These are phyloP conservation scores for Sapria himalayana DNA, from an alignment of 345 rosid genomes.

Conservation along the genomic window DNA sequence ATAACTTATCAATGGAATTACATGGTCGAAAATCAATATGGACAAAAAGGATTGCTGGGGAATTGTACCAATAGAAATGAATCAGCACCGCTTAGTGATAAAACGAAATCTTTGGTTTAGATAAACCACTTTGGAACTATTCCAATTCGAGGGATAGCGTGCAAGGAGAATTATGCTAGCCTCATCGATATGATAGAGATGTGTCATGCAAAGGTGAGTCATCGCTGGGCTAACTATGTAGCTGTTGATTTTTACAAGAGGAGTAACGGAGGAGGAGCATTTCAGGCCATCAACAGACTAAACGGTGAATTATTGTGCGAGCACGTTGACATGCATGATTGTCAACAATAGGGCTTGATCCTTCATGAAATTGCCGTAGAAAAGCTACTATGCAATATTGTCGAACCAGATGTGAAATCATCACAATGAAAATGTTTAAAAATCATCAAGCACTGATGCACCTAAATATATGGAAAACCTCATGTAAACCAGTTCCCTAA, in stretches of 20 bases:
- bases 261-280: slow-evolving; percentile 41
- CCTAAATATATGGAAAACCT: too few species aligned
- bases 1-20: slow-evolving; percentile 51
- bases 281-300: slow-evolving; percentile 31
- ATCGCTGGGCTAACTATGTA: slow-evolving; percentile 37
- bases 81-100: slow-evolving; percentile 22
- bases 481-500: too few species aligned
- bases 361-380: too few species aligned
- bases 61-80: slow-evolving; percentile 24
- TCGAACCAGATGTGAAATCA: too few species aligned
- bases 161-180: slow-evolving; percentile 21
- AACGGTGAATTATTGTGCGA: slow-evolving; percentile 36
- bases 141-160: slow-evolving; percentile 13
- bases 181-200: slow-evolving; percentile 16
- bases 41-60: slow-evolving; percentile 15
- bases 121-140: slow-evolving; percentile 25
- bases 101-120: slow-evolving; percentile 23
- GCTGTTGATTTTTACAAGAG: slow-evolving; percentile 42
- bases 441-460: too few species aligned
- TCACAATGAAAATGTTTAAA: too few species aligned
- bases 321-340: slow-evolving; percentile 23
- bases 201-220: slow-evolving; percentile 23
- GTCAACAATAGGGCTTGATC: too few species aligned
- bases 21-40: slow-evolving; percentile 34
- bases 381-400: too few species aligned